These are phyloP conservation scores for Haplosporangium gracile DNA, from an alignment of 192 early-diverging fungal genomes.

Conservation along the genomic window DNA sequence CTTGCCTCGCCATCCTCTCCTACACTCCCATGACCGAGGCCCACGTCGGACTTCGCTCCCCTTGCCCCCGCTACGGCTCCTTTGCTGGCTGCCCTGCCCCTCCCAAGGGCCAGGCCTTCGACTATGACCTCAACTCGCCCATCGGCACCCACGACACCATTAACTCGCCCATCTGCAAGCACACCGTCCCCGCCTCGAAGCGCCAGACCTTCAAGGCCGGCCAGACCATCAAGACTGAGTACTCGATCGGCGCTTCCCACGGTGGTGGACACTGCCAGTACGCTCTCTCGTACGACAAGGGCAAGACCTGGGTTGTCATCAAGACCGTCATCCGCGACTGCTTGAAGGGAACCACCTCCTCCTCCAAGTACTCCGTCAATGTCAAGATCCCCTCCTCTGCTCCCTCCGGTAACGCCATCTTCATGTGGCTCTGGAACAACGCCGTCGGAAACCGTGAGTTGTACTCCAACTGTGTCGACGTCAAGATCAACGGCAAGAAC, in stretches of 20 bases:
- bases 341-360: conserved; percentile 51
- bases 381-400: conserved; percentile 54
- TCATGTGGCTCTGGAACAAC: conserved; percentile 80
- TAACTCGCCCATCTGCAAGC: conserved; percentile 63
- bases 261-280: conserved; percentile 83
- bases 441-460: conserved; percentile 83
- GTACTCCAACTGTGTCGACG: conserved; percentile 83
- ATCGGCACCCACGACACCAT: conserved; percentile 40
- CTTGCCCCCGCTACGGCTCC: conserved; percentile 61
- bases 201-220: conserved; percentile 61
- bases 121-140: conserved; percentile 65
- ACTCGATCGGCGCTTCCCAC: conserved; percentile 67
- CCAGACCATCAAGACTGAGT: conserved; percentile 65
- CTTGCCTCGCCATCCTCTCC: conserved; percentile 32
- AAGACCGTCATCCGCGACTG: conserved; percentile 66
- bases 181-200: conserved; percentile 51
- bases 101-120: conserved; percentile 56
- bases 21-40: conserved; percentile 48
- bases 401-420: conserved; percentile 52
- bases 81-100: conserved; percentile 58
- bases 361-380: conserved; percentile 22
- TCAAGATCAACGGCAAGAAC: conserved; percentile 66
- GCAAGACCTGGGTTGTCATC: conserved; percentile 74
- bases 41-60: conserved; percentile 57
- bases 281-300: conserved; percentile 74